Base-by-base conservation (phyloP, 2,329 filamentous ascomycete genomes). In the Colletotrichum agaves region DNA sequence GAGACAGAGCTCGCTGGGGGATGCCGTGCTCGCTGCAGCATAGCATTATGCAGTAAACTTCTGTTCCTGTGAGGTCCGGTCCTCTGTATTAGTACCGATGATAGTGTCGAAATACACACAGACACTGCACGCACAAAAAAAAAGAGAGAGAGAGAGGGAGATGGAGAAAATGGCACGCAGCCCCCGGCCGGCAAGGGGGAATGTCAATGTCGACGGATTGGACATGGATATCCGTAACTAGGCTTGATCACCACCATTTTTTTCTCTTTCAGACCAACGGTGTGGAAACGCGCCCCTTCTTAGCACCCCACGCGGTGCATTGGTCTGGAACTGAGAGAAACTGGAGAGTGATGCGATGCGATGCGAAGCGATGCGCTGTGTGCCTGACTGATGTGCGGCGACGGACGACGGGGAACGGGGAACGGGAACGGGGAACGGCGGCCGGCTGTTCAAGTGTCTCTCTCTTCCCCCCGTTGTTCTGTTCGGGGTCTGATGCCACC, bases 141-240 rank as follows among this genome's bases (percentile, higher is more conserved):
- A 31, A 23, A 46, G 37, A 35, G 57, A 65, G 56, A 23, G 15
- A 13, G 47, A 50, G 47, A 23, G 47, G 31, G 27, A 31, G 47
- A 21, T 31, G 7, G 15, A 43, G 13, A 15, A 33, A 43, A 41
- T 23, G 33, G 41, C 41, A 49, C 39, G 21, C 55, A 52, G 35
- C 23, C 39, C 46, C 53, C 43, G 35, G 61, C 61, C 64, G 53
- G 61, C 64, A 55, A 55, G 47, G 53, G 64, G 53, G 61, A 53
- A 67, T 64, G 64, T 35, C 61, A 15, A 67, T 64, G 53, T 67
- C 61, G 64, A 64, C 64, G 60, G 60, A 64, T 47, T 50, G 61
- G 58, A 52, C 58, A 50, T 50, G 57, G 57, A n/a, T n/a, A n/a
- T n/a, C n/a, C n/a, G n/a, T n/a, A n/a, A 31, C 33, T 39, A 19